Percentiles rank a stretch among this genome's conserved stretches.
phyloP scores from a whole-genome alignment of 2,329 filamentous ascomycete species.

The Fusarium brevicatenulatum region DNA sequence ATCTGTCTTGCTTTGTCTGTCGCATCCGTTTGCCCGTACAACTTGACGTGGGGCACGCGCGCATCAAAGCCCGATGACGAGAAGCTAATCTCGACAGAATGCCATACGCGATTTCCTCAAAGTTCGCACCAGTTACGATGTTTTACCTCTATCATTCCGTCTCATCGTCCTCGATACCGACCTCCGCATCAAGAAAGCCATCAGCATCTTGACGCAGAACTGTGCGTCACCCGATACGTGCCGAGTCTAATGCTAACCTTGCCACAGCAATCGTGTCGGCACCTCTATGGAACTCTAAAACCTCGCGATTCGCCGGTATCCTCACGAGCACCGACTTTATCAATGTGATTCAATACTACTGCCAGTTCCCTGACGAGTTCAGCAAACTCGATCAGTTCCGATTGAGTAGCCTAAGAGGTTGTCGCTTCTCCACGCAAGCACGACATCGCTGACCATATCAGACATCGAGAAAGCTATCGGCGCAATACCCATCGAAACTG shows the following conservation, averaged over 20 bases:
- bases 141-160: slow-evolving; percentile 93
- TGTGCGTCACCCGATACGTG: slow-evolving; percentile 62
- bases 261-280: slow-evolving; percentile 90
- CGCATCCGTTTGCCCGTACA: slow-evolving; percentile 31
- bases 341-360: slow-evolving; percentile 99
- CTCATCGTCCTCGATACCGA: slow-evolving; percentile 96
- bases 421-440: slow-evolving; percentile 2
- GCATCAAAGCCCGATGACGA: slow-evolving; percentile 7
- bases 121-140: slow-evolving; percentile 96
- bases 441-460: slow-evolving; percentile 52
- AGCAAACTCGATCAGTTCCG: slow-evolving; percentile 93
- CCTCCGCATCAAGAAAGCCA: slow-evolving; percentile 94
- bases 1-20: slow-evolving; percentile 5
- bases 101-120: slow-evolving; percentile 96
- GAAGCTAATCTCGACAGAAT: slow-evolving; percentile 64
- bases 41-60: slow-evolving; percentile 32
- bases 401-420: slow-evolving; percentile 89
- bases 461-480: slow-evolving; percentile 96
- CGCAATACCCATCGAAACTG: slow-evolving; percentile 89
- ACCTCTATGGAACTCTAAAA: slow-evolving; percentile 94
- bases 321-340: slow-evolving; percentile 97
- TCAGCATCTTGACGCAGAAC: slow-evolving; percentile 96
- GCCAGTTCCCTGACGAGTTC: slow-evolving; percentile 92
- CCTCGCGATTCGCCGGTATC: slow-evolving; percentile 91
- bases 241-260: slow-evolving; percentile 24